Conservation (phyloP, 2,329 filamentous ascomycete genomes). For the Cordyceps cicadae region DNA sequence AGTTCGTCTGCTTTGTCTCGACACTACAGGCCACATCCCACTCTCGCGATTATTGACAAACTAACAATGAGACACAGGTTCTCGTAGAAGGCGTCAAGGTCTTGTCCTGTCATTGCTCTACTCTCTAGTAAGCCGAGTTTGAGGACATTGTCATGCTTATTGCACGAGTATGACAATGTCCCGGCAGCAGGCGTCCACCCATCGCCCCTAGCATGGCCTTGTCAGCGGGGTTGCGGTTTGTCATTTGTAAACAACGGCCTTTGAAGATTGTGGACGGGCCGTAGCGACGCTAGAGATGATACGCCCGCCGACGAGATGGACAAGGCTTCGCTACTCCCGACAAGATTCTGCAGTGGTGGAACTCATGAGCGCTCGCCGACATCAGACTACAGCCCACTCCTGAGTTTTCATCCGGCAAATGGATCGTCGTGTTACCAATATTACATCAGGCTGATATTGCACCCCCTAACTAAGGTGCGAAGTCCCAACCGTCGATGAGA, state of each 20-base stretch:
- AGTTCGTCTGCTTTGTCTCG: not conserved
- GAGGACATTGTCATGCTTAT: no score
- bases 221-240: not conserved
- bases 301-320: not conserved
- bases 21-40: not conserved
- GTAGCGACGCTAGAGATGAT: constrained; percentile 10
- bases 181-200: not conserved
- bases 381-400: not conserved
- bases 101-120: not conserved
- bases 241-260: not conserved
- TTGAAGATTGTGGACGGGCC: constrained; percentile 1
- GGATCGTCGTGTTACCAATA: not conserved
- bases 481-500: not conserved
- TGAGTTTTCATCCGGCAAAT: not conserved
- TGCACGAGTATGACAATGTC: not conserved
- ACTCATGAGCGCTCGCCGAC: not conserved
- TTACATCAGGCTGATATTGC: not conserved
- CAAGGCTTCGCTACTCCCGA: not conserved
- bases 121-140: not conserved
- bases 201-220: not conserved
- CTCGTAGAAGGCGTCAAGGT: not conserved
- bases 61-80: not conserved
- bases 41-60: not conserved
- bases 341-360: constrained; percentile 5
- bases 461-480: not conserved